A percentile compares a stretch with the other conserved stretches of the same genome.
Conservation (phyloP, 257 asterid species). For the Solanum arcanum region DNA sequence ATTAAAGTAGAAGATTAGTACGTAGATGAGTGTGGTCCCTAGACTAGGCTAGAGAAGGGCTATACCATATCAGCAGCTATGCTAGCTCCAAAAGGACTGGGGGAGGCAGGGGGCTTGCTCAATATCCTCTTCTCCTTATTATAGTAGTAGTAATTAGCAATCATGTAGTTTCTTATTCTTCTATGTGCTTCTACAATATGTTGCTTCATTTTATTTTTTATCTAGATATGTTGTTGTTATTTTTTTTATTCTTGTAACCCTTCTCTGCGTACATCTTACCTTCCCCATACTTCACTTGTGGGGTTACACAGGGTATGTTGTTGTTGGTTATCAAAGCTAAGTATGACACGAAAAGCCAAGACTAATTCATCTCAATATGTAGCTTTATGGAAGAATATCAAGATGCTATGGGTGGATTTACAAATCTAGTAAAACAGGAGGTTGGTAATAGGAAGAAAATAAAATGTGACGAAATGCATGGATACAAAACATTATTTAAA, state of each 20-base stretch:
- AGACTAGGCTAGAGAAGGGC: not conserved
- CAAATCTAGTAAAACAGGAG: not conserved
- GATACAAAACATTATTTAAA: not conserved
- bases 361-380: not conserved
- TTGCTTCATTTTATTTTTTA: not conserved
- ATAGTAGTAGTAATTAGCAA: not conserved
- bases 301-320: not conserved
- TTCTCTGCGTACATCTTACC: not conserved
- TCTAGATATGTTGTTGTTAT: not conserved
- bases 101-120: not conserved
- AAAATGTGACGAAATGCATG: not conserved
- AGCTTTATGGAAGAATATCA: not conserved
- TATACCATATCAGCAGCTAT: not conserved
- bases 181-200: not conserved
- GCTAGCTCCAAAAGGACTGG: not conserved
- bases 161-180: not conserved
- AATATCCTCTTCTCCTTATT: not conserved
- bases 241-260: not conserved
- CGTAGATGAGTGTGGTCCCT: not conserved
- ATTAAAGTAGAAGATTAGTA: not conserved
- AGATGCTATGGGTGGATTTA: not conserved
- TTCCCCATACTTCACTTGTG: not conserved
- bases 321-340: not conserved
- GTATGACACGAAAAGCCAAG: not conserved
- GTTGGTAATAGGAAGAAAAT: not conserved